These are phyloP conservation scores for Monilinia laxa DNA, from an alignment of 2,329 filamentous ascomycete species.

Conservation along the genomic window DNA sequence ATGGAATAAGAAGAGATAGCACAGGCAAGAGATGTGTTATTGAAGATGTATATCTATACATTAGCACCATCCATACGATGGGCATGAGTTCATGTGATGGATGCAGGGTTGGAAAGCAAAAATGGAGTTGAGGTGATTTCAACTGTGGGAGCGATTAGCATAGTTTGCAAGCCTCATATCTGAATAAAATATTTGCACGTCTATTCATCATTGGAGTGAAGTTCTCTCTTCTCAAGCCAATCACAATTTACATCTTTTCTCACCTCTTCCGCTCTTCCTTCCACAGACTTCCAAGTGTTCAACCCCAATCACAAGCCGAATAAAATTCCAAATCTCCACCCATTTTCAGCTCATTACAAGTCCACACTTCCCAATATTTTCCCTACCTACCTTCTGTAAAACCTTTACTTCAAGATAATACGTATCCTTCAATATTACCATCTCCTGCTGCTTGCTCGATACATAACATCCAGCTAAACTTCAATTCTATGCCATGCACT, in stretches of 20 bases:
- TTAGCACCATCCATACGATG: not conserved
- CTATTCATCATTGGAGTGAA: not conserved
- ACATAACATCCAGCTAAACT: too few relatives aligned
- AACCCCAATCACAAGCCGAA: not conserved
- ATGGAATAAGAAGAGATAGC: conserved; percentile 52
- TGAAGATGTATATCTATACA: not conserved
- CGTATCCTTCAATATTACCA: too few relatives aligned
- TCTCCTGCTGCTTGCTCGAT: too few relatives aligned
- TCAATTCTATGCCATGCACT: too few relatives aligned
- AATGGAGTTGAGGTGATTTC: not conserved
- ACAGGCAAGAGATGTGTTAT: not conserved
- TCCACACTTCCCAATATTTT: too few relatives aligned
- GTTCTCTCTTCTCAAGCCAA: too few relatives aligned
- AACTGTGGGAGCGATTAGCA: conserved; percentile 6
- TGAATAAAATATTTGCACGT: not conserved
- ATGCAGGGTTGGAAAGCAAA: not conserved
- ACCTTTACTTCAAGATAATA: too few relatives aligned
- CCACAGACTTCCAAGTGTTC: not conserved
- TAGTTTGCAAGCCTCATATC: not conserved
- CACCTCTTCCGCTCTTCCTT: not conserved
- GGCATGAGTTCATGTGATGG: not conserved
- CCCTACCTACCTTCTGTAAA: too few relatives aligned
- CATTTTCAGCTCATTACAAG: too few relatives aligned
- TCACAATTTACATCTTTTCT: not conserved
- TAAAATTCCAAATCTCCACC: too few relatives aligned